Conservation (phyloP, 2,329 filamentous ascomycete genomes). For the Teratosphaeria nubilosa region DNA sequence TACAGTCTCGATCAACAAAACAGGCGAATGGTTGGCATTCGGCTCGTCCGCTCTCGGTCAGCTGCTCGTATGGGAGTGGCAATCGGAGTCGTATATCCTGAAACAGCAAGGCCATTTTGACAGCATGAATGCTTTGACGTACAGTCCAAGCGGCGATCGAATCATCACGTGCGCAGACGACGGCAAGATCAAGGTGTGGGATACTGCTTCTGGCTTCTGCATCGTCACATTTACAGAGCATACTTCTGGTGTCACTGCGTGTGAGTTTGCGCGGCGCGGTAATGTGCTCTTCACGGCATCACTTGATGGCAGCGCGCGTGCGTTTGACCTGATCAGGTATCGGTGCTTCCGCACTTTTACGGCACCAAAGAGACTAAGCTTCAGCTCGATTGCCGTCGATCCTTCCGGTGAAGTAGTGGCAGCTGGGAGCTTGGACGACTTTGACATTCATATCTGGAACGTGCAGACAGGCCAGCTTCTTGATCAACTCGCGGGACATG, state of each 20-base stretch:
- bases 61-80: slow-evolving; percentile 98
- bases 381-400: slow-evolving; percentile 91
- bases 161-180: slow-evolving; percentile 93
- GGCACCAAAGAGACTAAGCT: slow-evolving; percentile 79
- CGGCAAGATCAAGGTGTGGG: slow-evolving; percentile 98
- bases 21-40: slow-evolving; percentile 94
- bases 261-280: slow-evolving; percentile 88
- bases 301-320: slow-evolving; percentile 84
- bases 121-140: slow-evolving; percentile 84
- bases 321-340: slow-evolving; percentile 93
- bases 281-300: slow-evolving; percentile 94
- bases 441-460: slow-evolving; percentile 96
- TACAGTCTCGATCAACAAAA: slow-evolving; percentile 85
- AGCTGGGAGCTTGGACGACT: slow-evolving; percentile 88
- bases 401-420: slow-evolving; percentile 94
- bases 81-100: slow-evolving; percentile 95
- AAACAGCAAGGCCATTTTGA: slow-evolving; percentile 98
- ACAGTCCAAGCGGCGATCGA: slow-evolving; percentile 85
- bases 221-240: slow-evolving; percentile 98
- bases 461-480: slow-evolving; percentile 94
- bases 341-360: slow-evolving; percentile 97
- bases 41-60: slow-evolving; percentile 92
- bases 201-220: slow-evolving; percentile 91
- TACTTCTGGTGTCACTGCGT: slow-evolving; percentile 84
- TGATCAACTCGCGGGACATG: slow-evolving; percentile 82